Conservation (phyloP, 805 yeast genomes). For the Candida ovalis region DNA sequence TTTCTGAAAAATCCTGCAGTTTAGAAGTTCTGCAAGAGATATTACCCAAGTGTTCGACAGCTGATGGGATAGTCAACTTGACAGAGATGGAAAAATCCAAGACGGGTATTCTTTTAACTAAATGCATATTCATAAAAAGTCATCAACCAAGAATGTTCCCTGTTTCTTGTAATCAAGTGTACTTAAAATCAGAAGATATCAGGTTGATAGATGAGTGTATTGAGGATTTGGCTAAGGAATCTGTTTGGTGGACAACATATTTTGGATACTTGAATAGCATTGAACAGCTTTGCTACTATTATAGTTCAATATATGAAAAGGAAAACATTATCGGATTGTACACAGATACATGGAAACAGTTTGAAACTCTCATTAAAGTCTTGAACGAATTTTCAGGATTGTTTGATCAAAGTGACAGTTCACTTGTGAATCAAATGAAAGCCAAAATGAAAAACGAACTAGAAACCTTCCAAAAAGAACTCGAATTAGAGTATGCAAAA, state of each 20-base stretch:
- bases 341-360: constrained; percentile 8
- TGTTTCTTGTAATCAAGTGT: not conserved
- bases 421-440: constrained; percentile 5
- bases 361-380: constrained; percentile 5
- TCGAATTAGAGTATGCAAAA: not conserved
- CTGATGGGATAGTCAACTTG: not conserved
- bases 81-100: not conserved
- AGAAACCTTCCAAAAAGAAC: constrained; percentile 1
- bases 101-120: constrained; percentile 3
- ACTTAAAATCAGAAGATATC: not conserved
- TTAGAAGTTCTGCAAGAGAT: constrained; percentile 12
- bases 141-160: constrained; percentile 6
- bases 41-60: constrained; percentile 9
- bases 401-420: not conserved
- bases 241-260: constrained; percentile 23
- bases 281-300: constrained; percentile 18
- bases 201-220: constrained; percentile 8
- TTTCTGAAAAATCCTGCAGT: constrained; percentile 9
- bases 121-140: not conserved
- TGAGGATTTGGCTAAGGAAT: constrained; percentile 9
- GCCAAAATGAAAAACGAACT: constrained; percentile 5
- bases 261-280: constrained; percentile 18
- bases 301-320: constrained; percentile 14
- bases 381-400: constrained; percentile 5
- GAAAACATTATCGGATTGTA: constrained; percentile 11